phyloP scores from a whole-genome alignment of 495 filamentous ascomycete species.

The Gamarada debralockiae region DNA sequence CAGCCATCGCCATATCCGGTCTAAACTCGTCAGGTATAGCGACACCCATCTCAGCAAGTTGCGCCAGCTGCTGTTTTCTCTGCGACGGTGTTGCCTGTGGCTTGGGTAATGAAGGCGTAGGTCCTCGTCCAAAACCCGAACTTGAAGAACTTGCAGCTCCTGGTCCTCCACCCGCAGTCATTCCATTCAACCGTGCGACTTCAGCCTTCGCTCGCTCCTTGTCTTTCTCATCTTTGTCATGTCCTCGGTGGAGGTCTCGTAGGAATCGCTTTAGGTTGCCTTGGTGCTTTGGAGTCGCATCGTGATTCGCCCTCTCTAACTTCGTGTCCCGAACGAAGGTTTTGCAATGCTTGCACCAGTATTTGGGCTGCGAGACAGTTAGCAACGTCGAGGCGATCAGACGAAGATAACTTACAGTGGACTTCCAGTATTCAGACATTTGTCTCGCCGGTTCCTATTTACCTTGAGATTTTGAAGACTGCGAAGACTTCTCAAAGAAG shows the following conservation, averaged over 20 bases:
- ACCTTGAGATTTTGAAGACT: no score
- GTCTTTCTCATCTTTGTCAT: conserved; percentile 73
- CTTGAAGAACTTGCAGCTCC: conserved; percentile 9
- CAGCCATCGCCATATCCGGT: conserved; percentile 78
- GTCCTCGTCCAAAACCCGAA: conserved; percentile 21
- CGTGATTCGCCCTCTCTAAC: conserved; percentile 86
- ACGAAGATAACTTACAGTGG: conserved; percentile 53
- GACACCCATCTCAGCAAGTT: conserved; percentile 85
- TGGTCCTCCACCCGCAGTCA: conserved; percentile 47
- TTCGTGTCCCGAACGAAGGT: conserved; percentile 88
- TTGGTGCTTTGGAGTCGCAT: conserved; percentile 86
- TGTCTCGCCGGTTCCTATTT: conserved; percentile 1
- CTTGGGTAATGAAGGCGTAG: conserved; percentile 21
- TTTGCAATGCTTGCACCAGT: conserved; percentile 98
- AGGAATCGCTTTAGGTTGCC: conserved; percentile 84
- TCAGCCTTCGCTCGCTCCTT: conserved; percentile 80
- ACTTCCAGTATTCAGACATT: conserved; percentile 99
- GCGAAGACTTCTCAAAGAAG: no score
- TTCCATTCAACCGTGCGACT: conserved; percentile 78
- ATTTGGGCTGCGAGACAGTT: conserved; percentile 56
- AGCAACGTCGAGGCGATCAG: conserved; percentile 10
- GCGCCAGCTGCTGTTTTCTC: conserved; percentile 77
- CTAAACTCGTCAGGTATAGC: conserved; percentile 77
- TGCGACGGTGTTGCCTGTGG: conserved; percentile 56
- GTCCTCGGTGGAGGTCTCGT: conserved; percentile 75